Base-by-base conservation (phyloP, 164 flowering plant species). In the Dillenia suffruticosa region DNA sequence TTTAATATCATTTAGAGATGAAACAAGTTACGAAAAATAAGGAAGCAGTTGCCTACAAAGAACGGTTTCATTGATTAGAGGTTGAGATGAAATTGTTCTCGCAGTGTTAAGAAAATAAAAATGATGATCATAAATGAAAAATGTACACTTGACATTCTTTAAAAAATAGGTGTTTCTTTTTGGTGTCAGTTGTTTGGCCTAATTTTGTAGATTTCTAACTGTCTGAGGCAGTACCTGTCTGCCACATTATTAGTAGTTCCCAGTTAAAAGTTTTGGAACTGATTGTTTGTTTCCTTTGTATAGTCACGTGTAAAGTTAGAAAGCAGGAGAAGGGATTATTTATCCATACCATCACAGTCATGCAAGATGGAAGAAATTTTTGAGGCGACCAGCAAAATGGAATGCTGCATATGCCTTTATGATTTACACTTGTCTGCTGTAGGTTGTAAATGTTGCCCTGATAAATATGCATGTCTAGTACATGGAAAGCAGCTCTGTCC, bases 341-440 rank as follows among this genome's bases (percentile, higher is more conserved):
- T 87, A 10, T 79, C 79, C 72, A 62, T 53, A 46, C 47, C 77
- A 22, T 68, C 77, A 15, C 76, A 57, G 48, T 63, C 78, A 19
- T 66, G 58, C 67, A 80, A 63, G 67, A 83, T 86, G 96, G 88
- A 81, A 45, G 58, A 58, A 22, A 52, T 58, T 56, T 82, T 84
- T 67, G 90, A 84, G 74, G 76, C 63, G 5, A 22, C 62, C 43
- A 54, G 60, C 26, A 88, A 79, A 71, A 74, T 74, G 76, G 96
- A 87, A 69, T 92, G 96, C 72, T 9, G 62, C 52, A 51, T 72
- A 47, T 92, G 96, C 70, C 53, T 72, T 47, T 87, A 68, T 65
- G 93, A 88, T 72, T 63, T 87, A 69, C 79, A 88, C 68, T 78
- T 90, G 49, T 83, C 94, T 43, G 95, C 92, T 16, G 88, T 63